Evolutionary conservation across 345 rosid species (phyloP), one percentile per base, ranked within the genome.

Genomic region (Mangifera indica): DNA sequence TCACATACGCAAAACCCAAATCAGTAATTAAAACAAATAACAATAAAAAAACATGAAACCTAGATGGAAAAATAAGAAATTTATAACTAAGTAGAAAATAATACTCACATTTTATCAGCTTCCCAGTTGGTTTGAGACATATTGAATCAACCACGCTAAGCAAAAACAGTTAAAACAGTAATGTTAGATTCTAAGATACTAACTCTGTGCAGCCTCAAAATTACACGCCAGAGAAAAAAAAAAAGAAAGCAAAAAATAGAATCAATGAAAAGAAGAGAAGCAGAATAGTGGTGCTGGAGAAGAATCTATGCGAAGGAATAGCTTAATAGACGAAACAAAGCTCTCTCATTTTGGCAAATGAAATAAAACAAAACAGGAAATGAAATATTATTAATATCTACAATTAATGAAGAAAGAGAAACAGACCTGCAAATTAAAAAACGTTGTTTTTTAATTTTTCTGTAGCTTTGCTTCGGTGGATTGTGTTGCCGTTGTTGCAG

Each of bases 61-160:
- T 81, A 74, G 7, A 20, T 10, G 60, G 40, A 67, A 62, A 17
- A 53, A 17, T 71, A 42, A 74, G 32, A 61, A 71, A 37, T n/a
- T 46, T 57, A 29, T 48, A 17, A 55, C 42, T 13, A 52, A 66
- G 6, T 29, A 0, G 14, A 10, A 2, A n/a, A 65, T 7, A 6
- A 73, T 20, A 74, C 92, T 87, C 82, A 93, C 98, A 93, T 93
- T 93, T 93, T 93, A 91, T 93, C 98, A 76, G 98, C 98, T 89
- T 93, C 96, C 98, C 98, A 93, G 88, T 93, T 93, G 78, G 93
- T 89, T 83, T 93, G 98, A 85, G 98, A 86, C 98, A 86, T 86
- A 59, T 78, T 70, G 51, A 18, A 49, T 66, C 67, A 63, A 65
- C 70, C 66, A 83, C 51, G 44, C 70, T 77, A 72, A 72, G 63